These are phyloP conservation scores for Chamaenerion angustifolium DNA, from an alignment of 345 rosid genomes.

Conservation along the genomic window DNA sequence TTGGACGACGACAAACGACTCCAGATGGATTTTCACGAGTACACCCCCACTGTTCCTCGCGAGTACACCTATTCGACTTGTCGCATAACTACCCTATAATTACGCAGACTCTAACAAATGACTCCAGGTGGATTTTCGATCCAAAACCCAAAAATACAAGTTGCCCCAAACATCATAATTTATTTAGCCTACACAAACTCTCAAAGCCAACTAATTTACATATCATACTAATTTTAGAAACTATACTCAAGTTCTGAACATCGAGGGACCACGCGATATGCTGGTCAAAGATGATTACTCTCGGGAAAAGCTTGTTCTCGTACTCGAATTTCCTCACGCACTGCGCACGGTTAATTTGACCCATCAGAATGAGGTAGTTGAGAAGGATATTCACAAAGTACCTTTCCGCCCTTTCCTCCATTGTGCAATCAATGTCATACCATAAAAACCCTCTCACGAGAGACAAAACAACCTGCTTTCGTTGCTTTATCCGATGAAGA, in stretches of 20 bases:
- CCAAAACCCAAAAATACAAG: too few relatives aligned
- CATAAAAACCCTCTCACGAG: conserved; percentile 88
- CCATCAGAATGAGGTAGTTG: conserved; percentile 92
- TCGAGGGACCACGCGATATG: conserved; percentile 98
- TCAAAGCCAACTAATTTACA: too few relatives aligned
- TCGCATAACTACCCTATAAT: too few relatives aligned
- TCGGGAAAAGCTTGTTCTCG: conserved; percentile 92
- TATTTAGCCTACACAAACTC: too few relatives aligned
- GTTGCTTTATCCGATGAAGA: conserved; percentile 88
- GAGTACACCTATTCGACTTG: too few relatives aligned
- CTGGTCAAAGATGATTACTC: conserved; percentile 91
- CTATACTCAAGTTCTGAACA: conserved; percentile 72
- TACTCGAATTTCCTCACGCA: conserved; percentile 96
- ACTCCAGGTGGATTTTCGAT: too few relatives aligned
- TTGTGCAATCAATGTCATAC: conserved; percentile 72
- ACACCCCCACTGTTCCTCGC: too few relatives aligned
- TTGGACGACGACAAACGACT: too few relatives aligned
- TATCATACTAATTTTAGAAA: too few relatives aligned
- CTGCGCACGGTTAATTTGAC: conserved; percentile 84
- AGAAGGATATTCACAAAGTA: conserved; percentile 89
- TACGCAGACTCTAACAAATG: too few relatives aligned
- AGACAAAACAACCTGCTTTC: conserved; percentile 71
- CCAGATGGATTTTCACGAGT: too few relatives aligned
- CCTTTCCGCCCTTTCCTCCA: conserved; percentile 89
- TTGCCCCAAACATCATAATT: too few relatives aligned